Percentiles rank a stretch among this genome's conserved stretches.
These are phyloP conservation scores for Trichoderma cornu-damae DNA, from an alignment of 2,329 filamentous ascomycete genomes.

Conservation along the genomic window DNA sequence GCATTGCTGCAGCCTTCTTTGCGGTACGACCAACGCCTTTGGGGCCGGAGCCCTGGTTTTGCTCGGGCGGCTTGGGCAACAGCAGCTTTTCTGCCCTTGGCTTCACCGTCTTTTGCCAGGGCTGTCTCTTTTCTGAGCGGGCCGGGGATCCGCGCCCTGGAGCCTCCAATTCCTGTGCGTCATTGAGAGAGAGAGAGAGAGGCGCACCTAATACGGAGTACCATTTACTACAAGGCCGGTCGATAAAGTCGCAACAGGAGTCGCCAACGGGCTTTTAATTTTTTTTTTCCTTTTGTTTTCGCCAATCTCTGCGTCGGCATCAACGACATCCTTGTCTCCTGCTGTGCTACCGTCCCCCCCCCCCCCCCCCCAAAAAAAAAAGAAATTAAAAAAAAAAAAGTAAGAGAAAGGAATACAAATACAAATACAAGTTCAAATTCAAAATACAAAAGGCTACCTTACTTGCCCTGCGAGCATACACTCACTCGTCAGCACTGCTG, in stretches of 20 bases:
- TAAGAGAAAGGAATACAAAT: too few relatives aligned
- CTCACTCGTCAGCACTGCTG: neutral
- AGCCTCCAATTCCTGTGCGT: too few relatives aligned
- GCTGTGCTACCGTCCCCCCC: too few relatives aligned
- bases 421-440: too few relatives aligned
- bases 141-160: neutral
- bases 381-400: too few relatives aligned
- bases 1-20: neutral
- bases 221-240: neutral
- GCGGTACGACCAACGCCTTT: too few relatives aligned
- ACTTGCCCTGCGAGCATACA: constrained; percentile 1
- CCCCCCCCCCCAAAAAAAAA: too few relatives aligned
- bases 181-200: too few relatives aligned
- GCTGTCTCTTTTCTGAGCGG: neutral
- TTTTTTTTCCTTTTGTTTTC: too few relatives aligned
- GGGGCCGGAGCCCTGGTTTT: neutral
- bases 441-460: too few relatives aligned
- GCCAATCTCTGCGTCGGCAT: constrained; percentile 10
- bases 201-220: too few relatives aligned
- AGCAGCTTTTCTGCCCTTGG: neutral
- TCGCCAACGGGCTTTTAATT: too few relatives aligned
- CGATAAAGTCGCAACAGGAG: neutral
- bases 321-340: neutral
- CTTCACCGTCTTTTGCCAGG: neutral
- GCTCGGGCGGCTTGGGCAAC: neutral